These are phyloP conservation scores for Sungouiella thailandica DNA, from an alignment of 805 yeast species.

Conservation along the genomic window DNA sequence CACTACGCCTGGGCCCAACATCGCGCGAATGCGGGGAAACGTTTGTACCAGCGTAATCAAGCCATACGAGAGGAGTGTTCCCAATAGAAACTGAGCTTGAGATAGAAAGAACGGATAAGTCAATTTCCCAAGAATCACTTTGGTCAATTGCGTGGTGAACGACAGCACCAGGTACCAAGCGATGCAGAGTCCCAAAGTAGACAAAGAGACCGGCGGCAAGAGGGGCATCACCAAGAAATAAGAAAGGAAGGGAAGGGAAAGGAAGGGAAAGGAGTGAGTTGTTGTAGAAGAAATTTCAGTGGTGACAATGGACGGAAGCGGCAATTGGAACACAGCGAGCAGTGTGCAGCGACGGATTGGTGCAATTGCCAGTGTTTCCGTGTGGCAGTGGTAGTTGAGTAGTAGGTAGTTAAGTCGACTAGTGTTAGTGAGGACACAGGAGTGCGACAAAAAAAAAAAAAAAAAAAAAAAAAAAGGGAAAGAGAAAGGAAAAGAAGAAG, in stretches of 20 bases:
- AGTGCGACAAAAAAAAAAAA: too few species aligned
- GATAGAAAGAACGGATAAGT: slow-evolving; percentile 61
- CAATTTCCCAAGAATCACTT: slow-evolving; percentile 47
- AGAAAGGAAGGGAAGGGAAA: not conserved
- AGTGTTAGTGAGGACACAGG: too few species aligned
- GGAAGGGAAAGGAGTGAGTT: not conserved
- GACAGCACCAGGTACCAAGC: slow-evolving; percentile 62
- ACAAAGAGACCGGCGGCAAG: slow-evolving; percentile 9
- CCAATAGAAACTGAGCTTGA: slow-evolving; percentile 56
- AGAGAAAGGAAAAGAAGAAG: too few species aligned
- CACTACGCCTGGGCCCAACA: slow-evolving; percentile 54
- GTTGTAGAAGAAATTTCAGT: not conserved
- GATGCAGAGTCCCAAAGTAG: slow-evolving; percentile 42
- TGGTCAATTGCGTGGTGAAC: slow-evolving; percentile 60
- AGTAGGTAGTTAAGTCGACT: too few species aligned
- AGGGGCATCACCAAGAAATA: not conserved
- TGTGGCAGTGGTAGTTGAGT: too few species aligned
- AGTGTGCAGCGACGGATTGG: too few species aligned
- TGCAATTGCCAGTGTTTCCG: too few species aligned
- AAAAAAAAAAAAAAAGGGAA: too few species aligned
- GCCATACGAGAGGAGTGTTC: slow-evolving; percentile 37
- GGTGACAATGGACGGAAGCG: too few species aligned
- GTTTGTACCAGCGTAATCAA: slow-evolving; percentile 32
- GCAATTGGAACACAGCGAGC: too few species aligned
- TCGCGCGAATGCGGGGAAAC: slow-evolving; percentile 16